These are phyloP conservation scores for Boletus rubropictus DNA, from an alignment of 768 basidiomycete genomes.

Conservation along the genomic window DNA sequence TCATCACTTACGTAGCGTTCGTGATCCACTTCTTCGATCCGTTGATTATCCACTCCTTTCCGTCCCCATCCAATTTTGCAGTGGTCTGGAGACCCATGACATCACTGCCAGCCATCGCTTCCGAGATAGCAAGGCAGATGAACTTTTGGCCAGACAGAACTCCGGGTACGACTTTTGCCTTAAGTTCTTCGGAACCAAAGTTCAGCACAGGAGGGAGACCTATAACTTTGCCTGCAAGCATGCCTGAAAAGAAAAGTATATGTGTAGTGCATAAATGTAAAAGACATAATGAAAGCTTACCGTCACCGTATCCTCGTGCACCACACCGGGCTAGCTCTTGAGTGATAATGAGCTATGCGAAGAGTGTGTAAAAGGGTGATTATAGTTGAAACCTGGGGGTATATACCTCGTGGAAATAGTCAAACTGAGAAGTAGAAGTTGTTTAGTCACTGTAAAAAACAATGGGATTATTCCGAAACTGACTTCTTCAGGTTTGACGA, in stretches of 20 bases:
- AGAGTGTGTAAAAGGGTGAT: not conserved
- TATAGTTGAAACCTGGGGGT: slow-evolving; percentile 22
- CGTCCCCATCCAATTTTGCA: slow-evolving; percentile 60
- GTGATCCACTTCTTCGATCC: slow-evolving; percentile 77
- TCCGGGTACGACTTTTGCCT: slow-evolving; percentile 43
- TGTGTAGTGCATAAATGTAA: not conserved
- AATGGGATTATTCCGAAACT: slow-evolving; percentile 7
- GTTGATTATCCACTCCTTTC: slow-evolving; percentile 62
- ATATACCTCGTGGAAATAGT: slow-evolving; percentile 67
- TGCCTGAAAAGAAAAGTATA: slow-evolving; percentile 13
- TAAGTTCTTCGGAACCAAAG: slow-evolving; percentile 51
- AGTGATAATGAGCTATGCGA: slow-evolving; percentile 48
- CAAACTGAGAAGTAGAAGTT: slow-evolving; percentile 38
- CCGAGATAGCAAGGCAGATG: slow-evolving; percentile 70
- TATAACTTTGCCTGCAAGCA: slow-evolving; percentile 59
- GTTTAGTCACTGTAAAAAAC: slow-evolving; percentile 3
- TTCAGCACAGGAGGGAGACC: slow-evolving; percentile 70
- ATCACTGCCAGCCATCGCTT: slow-evolving; percentile 70
- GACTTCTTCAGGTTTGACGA: slow-evolving; percentile 72
- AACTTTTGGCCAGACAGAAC: slow-evolving; percentile 60
- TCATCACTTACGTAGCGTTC: slow-evolving; percentile 40
- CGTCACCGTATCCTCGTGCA: slow-evolving; percentile 65
- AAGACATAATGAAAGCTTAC: slow-evolving; percentile 20
- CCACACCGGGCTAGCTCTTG: slow-evolving; percentile 56
- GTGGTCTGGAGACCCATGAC: slow-evolving; percentile 58